Evolutionary conservation across 208 protist genomes (phyloP).

Genomic region (Porcisia deanei): DNA sequence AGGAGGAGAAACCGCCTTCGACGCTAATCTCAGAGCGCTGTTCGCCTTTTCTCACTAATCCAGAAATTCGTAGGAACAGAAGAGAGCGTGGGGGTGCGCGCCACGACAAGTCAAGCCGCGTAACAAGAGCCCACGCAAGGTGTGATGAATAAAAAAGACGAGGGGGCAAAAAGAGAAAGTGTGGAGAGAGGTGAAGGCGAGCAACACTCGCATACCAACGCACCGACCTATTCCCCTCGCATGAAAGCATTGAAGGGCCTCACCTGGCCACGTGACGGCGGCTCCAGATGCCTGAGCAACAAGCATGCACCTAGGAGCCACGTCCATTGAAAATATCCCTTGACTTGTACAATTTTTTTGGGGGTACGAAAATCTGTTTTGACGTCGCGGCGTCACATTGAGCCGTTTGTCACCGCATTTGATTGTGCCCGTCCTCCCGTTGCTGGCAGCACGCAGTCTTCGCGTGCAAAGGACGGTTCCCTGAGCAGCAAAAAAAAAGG

Average conservation of each 20-base stretch:
- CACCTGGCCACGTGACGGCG: not conserved
- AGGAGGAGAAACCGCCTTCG: not conserved
- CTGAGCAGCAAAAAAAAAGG: not conserved
- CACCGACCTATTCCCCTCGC: too few relatives aligned
- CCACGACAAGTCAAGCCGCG: not conserved
- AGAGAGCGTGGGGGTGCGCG: not conserved
- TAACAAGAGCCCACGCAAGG: not conserved
- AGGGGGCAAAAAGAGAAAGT: not conserved
- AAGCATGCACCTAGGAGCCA: not conserved
- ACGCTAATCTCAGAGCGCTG: not conserved
- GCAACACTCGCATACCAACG: not conserved
- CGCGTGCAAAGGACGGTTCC: not conserved
- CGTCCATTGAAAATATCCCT: too few relatives aligned
- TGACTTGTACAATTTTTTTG: not conserved
- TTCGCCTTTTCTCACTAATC: constrained; percentile 1
- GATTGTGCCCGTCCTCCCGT: not conserved
- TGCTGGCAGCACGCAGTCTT: not conserved
- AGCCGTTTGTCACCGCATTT: not conserved
- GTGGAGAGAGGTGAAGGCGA: not conserved
- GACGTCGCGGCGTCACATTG: not conserved
- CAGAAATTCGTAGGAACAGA: not conserved
- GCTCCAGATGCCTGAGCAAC: not conserved
- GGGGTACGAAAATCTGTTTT: not conserved
- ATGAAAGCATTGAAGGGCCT: not conserved
- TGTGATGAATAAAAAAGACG: not conserved